Conservation (phyloP, 768 basidiomycete species). For the Rhodocollybia butyracea region DNA sequence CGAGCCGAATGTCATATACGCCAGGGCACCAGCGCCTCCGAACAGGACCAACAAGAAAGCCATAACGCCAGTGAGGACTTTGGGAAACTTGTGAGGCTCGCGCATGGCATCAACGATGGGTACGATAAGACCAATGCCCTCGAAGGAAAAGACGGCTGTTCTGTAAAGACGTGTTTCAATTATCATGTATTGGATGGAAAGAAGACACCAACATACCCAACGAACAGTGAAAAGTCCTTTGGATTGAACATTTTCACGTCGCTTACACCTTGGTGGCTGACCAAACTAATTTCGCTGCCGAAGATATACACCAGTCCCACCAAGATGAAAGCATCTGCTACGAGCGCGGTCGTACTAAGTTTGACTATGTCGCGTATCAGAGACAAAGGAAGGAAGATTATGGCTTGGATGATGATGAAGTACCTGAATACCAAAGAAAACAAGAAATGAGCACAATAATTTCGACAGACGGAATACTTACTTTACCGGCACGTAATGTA, state of each 20-base stretch:
- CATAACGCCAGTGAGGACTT: slow-evolving; percentile 88
- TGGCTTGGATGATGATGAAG: slow-evolving; percentile 79
- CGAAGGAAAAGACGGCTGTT: slow-evolving; percentile 97
- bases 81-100: slow-evolving; percentile 91
- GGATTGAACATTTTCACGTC: slow-evolving; percentile 85
- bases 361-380: slow-evolving; percentile 94
- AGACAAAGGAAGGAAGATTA: slow-evolving; percentile 87
- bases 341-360: slow-evolving; percentile 84
- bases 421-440: neutral
- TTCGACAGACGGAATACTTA: neutral
- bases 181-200: neutral
- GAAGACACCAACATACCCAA: slow-evolving; percentile 60
- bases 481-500: slow-evolving; percentile 8
- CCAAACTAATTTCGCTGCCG: slow-evolving; percentile 72
- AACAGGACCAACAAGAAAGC: slow-evolving; percentile 81
- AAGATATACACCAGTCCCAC: slow-evolving; percentile 86
- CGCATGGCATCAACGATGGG: slow-evolving; percentile 98
- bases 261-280: slow-evolving; percentile 68
- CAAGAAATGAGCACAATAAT: neutral
- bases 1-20: slow-evolving; percentile 85
- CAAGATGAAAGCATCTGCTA: slow-evolving; percentile 95
- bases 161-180: slow-evolving; percentile 31
- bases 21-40: slow-evolving; percentile 82
- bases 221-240: slow-evolving; percentile 85
- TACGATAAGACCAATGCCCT: slow-evolving; percentile 94